Evolutionary conservation across 768 basidiomycete genomes (phyloP), one percentile per base, ranked within the genome.

Genomic region (Russula ochroleuca): DNA sequence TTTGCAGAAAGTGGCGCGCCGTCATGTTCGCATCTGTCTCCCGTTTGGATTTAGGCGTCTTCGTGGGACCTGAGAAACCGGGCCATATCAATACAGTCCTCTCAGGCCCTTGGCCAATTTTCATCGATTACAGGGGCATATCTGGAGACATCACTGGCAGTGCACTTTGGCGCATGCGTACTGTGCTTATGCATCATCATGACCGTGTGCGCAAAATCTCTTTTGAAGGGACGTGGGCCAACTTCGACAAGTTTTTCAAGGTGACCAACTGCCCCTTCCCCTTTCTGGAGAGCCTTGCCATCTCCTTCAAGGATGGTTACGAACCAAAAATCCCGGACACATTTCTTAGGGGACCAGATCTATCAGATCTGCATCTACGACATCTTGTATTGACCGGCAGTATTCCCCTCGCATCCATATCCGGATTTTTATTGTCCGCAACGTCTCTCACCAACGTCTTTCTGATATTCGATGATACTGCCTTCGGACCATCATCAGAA

Each of bases 281-380:
- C 3, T 23, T 10, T 15, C 31, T 63, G 41, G 56, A 63, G 9
- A 58, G 21, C 28, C 49, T 63, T 13, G 9, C 33, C 6, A 31
- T 62, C 19, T 0, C 0, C 21, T 19, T 2, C 13, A 0, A 4
- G 9, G 0, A 2, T 4, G 10, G 1, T 0, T 1, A 0, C 19
- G 4, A 11, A 17, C 10, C 21, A 17, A 5, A n/a, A 8, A 13
- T 62, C 19, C 45, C 54, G 13, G 2, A 35, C 1, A 52, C 31
- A 25, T 38, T 63, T 45, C 62, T 52, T 5, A 15, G 13, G 35
- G 56, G 47, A 14, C 49, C 47, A 5, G 28, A 28, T 35, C 37
- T 28, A 10, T 14, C 28, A 28, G 28, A 8, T 31, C 28, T 62
- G 28, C 61, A 28, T 28, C 28, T 28, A 28, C 28, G 28, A 35